These are phyloP conservation scores for Colletotrichum destructivum DNA, from an alignment of 2,329 filamentous ascomycete genomes.

Conservation along the genomic window DNA sequence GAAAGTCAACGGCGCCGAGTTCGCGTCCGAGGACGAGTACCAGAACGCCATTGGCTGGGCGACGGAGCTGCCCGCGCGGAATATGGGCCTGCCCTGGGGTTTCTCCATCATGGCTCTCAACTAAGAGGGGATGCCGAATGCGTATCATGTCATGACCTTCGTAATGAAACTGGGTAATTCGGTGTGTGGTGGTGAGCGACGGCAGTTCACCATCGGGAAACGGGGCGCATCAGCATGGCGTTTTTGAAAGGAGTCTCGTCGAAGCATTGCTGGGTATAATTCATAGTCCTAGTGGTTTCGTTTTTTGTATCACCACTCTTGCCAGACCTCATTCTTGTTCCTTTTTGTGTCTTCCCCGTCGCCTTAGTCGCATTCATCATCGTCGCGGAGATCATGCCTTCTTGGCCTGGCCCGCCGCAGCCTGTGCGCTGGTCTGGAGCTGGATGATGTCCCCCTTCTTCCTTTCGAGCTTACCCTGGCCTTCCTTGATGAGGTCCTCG, in stretches of 20 bases:
- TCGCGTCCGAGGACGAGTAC: constrained; percentile 42
- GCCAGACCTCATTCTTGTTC: constrained; percentile 21
- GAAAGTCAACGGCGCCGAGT: constrained; percentile 36
- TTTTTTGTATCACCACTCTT: constrained; percentile 41
- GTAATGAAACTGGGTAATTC: constrained; percentile 17
- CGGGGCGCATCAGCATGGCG: constrained; percentile 38
- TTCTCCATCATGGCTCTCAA: constrained; percentile 57
- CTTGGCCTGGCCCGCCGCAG: constrained; percentile 52
- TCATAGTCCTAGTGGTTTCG: constrained; percentile 39
- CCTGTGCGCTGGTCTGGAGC: constrained; percentile 66
- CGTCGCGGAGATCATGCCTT: constrained; percentile 38
- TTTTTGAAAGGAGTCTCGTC: constrained; percentile 24
- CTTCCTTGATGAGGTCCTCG: constrained; percentile 69
- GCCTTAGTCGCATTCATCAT: neutral
- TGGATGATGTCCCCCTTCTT: constrained; percentile 74
- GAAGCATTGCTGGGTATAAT: constrained; percentile 42
- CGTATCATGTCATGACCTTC: constrained; percentile 14
- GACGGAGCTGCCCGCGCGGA: constrained; percentile 51
- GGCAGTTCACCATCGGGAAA: constrained; percentile 16
- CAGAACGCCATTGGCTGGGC: constrained; percentile 48
- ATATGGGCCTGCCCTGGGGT: constrained; percentile 55
- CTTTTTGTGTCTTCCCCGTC: neutral
- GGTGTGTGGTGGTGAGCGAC: neutral
- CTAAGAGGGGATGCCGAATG: constrained; percentile 40
- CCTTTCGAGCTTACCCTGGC: constrained; percentile 70